These are phyloP conservation scores for Styphnolobium japonicum DNA, from an alignment of 306 rosid genomes.

Conservation along the genomic window DNA sequence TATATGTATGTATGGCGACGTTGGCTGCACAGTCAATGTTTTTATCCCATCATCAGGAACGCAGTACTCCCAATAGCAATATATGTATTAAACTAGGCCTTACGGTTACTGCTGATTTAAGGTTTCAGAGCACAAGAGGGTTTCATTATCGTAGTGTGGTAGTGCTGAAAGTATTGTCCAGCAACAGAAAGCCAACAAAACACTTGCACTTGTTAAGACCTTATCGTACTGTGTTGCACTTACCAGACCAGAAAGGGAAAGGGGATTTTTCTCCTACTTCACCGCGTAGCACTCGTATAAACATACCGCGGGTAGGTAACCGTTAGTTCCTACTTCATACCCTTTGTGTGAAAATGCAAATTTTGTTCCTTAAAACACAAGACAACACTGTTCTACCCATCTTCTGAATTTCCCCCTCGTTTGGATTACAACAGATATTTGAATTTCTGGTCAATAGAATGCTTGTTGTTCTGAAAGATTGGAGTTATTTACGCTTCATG, in stretches of 20 bases:
- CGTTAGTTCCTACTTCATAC: neutral
- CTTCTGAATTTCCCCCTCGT: neutral
- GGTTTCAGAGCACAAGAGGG: conserved; percentile 42
- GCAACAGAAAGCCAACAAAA: conserved; percentile 39
- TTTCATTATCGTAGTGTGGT: conserved; percentile 32
- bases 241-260: no score
- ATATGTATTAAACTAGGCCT: conserved; percentile 33
- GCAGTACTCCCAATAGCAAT: conserved; percentile 23
- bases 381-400: neutral
- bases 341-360: neutral
- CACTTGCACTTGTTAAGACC: conserved; percentile 30
- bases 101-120: conserved; percentile 13
- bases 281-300: conserved; percentile 8
- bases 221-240: no score
- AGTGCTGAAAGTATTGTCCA: conserved; percentile 39
- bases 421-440: conserved; percentile 29
- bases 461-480: conserved; percentile 30
- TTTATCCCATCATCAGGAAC: conserved; percentile 31
- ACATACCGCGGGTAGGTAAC: conserved; percentile 40
- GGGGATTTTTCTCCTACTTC: conserved; percentile 30
- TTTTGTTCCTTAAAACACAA: neutral
- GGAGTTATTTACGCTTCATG: conserved; percentile 51
- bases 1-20: conserved; percentile 30
- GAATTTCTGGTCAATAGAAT: conserved; percentile 29
- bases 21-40: conserved; percentile 44